These are phyloP conservation scores for Clarireedia monteithiana DNA, from an alignment of 2,329 filamentous ascomycete species.

Conservation along the genomic window DNA sequence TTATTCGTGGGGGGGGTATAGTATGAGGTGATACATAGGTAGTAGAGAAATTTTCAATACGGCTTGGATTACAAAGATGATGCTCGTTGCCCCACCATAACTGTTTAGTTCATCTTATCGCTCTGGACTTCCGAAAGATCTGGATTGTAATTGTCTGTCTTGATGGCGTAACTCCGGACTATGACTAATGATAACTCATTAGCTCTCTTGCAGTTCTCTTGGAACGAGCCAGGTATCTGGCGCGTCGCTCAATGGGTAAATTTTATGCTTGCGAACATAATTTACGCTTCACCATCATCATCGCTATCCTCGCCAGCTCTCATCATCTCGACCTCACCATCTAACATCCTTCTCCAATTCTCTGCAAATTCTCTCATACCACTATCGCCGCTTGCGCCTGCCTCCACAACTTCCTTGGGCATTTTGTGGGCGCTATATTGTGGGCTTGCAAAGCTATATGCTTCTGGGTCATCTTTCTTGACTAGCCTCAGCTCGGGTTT, in stretches of 20 bases:
- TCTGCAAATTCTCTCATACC: conserved; percentile 74
- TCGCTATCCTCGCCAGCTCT: conserved; percentile 34
- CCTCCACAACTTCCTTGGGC: conserved; percentile 83
- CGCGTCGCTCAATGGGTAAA: neutral
- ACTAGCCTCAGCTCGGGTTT: conserved; percentile 76
- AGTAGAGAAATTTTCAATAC: neutral
- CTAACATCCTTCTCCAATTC: conserved; percentile 59
- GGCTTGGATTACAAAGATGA: neutral
- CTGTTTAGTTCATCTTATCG: neutral
- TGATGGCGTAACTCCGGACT: neutral
- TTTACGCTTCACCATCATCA: conserved; percentile 16
- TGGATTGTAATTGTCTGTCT: neutral
- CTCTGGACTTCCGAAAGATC: conserved; percentile 2
- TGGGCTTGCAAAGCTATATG: conserved; percentile 75
- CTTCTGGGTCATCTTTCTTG: conserved; percentile 76
- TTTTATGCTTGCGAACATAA: neutral
- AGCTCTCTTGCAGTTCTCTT: too few species aligned
- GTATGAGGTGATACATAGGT: neutral
- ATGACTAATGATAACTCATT: neutral
- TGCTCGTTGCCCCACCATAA: conserved; percentile 1
- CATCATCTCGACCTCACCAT: conserved; percentile 32
- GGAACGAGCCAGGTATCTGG: neutral
- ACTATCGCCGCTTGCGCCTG: conserved; percentile 58
- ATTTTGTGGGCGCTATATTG: conserved; percentile 95
- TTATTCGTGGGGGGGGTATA: too few species aligned